These are phyloP conservation scores for Botrytis sinoallii DNA, from an alignment of 2,329 filamentous ascomycete genomes.

Conservation along the genomic window DNA sequence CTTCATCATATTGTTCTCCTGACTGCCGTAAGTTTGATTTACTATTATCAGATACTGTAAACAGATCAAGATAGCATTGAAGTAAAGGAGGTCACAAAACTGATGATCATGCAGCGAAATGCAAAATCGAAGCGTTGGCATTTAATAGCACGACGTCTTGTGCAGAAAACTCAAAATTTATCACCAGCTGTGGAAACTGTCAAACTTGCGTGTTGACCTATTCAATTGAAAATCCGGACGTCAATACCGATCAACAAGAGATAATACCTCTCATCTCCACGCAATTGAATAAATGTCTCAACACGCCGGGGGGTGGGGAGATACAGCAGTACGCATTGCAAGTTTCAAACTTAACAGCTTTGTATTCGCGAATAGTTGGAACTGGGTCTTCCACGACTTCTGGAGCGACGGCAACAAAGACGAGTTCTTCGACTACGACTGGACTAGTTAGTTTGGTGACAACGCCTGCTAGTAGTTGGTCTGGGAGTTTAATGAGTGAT, in stretches of 20 bases:
- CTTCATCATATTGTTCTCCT: conserved; percentile 29
- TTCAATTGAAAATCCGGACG: conserved; percentile 23
- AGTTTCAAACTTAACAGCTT: conserved; percentile 25
- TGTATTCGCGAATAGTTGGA: conserved; percentile 11
- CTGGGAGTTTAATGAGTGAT: neutral
- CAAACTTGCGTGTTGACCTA: conserved; percentile 30
- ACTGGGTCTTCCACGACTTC: neutral
- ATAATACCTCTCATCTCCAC: conserved; percentile 13
- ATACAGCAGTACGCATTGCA: conserved; percentile 27
- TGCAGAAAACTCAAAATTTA: conserved; percentile 28
- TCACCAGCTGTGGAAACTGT: conserved; percentile 30
- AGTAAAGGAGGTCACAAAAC: neutral
- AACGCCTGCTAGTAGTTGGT: conserved; percentile 5
- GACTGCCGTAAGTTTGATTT: conserved; percentile 30
- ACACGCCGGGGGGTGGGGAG: conserved; percentile 20
- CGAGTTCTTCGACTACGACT: neutral
- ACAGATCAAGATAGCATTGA: neutral
- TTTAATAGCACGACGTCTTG: conserved; percentile 28
- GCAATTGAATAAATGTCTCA: conserved; percentile 27
- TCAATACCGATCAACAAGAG: conserved; percentile 4
- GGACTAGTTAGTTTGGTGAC: neutral
- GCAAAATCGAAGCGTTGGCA: conserved; percentile 23
- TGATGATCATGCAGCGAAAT: conserved; percentile 25
- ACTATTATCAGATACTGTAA: neutral
- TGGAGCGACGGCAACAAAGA: neutral